Conservation (phyloP, 2,329 filamentous ascomycete species). For the Aspergillus phoenicis region DNA sequence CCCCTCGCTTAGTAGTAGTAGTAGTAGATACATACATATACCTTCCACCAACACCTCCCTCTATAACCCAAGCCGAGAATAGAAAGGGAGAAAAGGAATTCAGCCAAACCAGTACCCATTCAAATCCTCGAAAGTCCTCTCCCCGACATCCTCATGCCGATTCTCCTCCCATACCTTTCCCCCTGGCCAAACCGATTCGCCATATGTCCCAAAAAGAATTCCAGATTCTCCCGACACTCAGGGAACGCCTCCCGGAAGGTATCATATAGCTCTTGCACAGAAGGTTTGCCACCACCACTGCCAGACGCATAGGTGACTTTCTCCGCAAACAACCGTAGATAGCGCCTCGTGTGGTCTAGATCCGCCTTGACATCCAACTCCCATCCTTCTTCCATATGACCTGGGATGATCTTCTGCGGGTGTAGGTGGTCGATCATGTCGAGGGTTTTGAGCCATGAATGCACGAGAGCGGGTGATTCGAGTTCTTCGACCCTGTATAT, state of each 20-base stretch:
- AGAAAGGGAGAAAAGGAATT: too few species aligned
- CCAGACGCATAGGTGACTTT: constrained; percentile 31
- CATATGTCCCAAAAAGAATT: constrained; percentile 39
- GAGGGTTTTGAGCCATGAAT: constrained; percentile 31
- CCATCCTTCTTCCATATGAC: constrained; percentile 33
- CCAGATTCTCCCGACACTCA: constrained; percentile 32
- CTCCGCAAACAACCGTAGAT: constrained; percentile 31
- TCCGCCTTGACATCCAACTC: constrained; percentile 30
- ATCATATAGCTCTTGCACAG: constrained; percentile 32
- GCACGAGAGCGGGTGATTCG: constrained; percentile 29
- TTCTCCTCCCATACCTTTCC: constrained; percentile 38
- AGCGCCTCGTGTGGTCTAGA: constrained; percentile 32
- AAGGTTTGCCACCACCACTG: constrained; percentile 11
- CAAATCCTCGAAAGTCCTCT: constrained; percentile 17
- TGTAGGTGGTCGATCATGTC: constrained; percentile 31
- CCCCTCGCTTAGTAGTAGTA: too few species aligned
- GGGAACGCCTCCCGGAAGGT: constrained; percentile 35
- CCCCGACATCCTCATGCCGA: constrained; percentile 28
- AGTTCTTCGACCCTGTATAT: constrained; percentile 34
- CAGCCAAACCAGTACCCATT: constrained; percentile 21
- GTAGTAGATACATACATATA: too few species aligned
- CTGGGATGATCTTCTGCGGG: constrained; percentile 32
- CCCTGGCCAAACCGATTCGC: constrained; percentile 37
- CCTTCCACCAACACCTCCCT: too few species aligned
- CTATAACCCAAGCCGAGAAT: too few species aligned